Evolutionary conservation across 1,139 yeast species (phyloP).

Genomic region (Saccharomyces hybrid): DNA sequence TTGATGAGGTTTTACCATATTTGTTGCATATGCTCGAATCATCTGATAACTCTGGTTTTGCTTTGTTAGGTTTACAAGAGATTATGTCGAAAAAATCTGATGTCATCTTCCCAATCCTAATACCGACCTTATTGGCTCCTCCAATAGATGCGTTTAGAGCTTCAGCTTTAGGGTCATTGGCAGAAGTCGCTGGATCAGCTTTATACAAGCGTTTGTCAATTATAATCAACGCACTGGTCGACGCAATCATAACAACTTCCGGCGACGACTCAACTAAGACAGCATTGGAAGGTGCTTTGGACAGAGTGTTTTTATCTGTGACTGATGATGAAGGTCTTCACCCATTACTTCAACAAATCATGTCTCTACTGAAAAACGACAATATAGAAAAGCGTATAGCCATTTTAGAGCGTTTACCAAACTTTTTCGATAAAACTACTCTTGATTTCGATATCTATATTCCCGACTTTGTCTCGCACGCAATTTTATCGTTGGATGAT

Average conservation of each 20-base stretch:
- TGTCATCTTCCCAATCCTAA: constrained; percentile 85
- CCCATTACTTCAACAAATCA: constrained; percentile 73
- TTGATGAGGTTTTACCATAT: constrained; percentile 83
- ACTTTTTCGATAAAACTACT: constrained; percentile 57
- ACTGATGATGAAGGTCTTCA: constrained; percentile 77
- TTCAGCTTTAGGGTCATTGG: constrained; percentile 77
- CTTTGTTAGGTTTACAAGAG: constrained; percentile 82
- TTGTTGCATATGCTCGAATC: constrained; percentile 65
- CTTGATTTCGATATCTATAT: constrained; percentile 70
- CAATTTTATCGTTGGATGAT: constrained; percentile 70
- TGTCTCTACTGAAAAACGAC: constrained; percentile 71
- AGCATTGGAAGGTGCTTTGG: constrained; percentile 52
- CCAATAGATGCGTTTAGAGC: constrained; percentile 86
- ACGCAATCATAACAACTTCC: constrained; percentile 42
- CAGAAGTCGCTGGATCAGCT: constrained; percentile 85
- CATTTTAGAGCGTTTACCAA: constrained; percentile 61
- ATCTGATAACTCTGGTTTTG: constrained; percentile 58
- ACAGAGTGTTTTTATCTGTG: constrained; percentile 62
- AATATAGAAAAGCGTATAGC: constrained; percentile 59
- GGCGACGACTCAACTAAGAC: constrained; percentile 34
- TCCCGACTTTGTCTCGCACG: constrained; percentile 66
- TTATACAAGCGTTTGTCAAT: constrained; percentile 63
- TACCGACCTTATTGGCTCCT: constrained; percentile 74
- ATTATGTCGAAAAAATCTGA: constrained; percentile 89
- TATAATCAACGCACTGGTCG: constrained; percentile 66